These are phyloP conservation scores for Sporothrix mexicana DNA, from an alignment of 2,329 filamentous ascomycete species.

Conservation along the genomic window DNA sequence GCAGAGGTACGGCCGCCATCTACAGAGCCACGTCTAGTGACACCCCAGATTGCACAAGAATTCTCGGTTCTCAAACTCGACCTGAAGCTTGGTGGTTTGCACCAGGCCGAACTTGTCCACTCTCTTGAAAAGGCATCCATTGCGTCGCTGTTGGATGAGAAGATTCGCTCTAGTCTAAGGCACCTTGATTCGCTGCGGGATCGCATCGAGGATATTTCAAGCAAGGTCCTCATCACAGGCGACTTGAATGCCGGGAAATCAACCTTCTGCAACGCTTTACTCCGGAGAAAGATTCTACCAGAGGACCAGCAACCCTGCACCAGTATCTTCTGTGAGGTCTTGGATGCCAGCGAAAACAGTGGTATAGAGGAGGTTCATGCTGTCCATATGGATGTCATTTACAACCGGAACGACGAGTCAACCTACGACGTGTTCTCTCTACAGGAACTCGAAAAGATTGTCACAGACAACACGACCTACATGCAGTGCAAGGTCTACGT, in stretches of 20 bases:
- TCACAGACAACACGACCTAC: constrained; percentile 85
- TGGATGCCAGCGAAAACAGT: constrained; percentile 89
- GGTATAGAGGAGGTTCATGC: constrained; percentile 95
- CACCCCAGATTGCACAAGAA: constrained; percentile 91
- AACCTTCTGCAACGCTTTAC: constrained; percentile 96
- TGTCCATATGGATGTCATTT: constrained; percentile 78
- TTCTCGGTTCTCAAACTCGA: constrained; percentile 96
- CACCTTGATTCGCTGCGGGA: constrained; percentile 87
- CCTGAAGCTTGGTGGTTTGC: constrained; percentile 83
- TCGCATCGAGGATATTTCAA: constrained; percentile 94
- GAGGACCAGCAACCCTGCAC: constrained; percentile 99
- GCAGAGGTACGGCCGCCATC: constrained; percentile 62
- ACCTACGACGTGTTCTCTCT: constrained; percentile 89
- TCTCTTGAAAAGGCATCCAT: constrained; percentile 92
- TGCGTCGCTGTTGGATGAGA: constrained; percentile 87
- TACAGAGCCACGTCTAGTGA: constrained; percentile 79
- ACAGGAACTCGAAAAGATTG: constrained; percentile 82
- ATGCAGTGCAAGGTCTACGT: constrained; percentile 97
- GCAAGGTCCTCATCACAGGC: constrained; percentile 94
- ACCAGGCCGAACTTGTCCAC: constrained; percentile 90
- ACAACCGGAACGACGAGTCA: constrained; percentile 89
- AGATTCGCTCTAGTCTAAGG: constrained; percentile 91
- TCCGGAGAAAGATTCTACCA: constrained; percentile 88
- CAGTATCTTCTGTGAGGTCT: constrained; percentile 96
- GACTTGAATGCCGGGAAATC: constrained; percentile 98